These are phyloP conservation scores for Cytidiella melzeri DNA, from an alignment of 768 basidiomycete species.

Conservation along the genomic window DNA sequence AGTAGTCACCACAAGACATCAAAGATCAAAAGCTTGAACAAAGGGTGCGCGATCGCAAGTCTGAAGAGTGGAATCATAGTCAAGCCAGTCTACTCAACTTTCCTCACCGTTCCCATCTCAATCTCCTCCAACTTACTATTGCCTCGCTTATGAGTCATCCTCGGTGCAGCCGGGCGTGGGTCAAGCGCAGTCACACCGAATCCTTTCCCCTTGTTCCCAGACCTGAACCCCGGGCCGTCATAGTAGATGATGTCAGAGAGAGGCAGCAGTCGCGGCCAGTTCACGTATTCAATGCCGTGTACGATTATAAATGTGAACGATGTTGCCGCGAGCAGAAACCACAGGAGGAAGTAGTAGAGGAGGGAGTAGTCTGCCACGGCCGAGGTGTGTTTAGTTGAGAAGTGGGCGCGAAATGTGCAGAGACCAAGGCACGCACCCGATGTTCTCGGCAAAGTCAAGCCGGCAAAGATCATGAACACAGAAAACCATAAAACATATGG, in stretches of 20 bases:
- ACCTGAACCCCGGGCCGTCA: slow-evolving; percentile 81
- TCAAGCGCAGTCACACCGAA: slow-evolving; percentile 36
- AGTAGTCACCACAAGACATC: no score
- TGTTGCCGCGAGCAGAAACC: slow-evolving; percentile 58
- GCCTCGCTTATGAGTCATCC: slow-evolving; percentile 29
- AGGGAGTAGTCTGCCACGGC: slow-evolving; percentile 68
- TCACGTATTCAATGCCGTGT: slow-evolving; percentile 93
- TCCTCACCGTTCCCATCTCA: slow-evolving; percentile 79
- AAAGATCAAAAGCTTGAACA: no score
- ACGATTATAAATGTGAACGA: slow-evolving; percentile 68
- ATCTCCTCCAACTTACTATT: slow-evolving; percentile 54
- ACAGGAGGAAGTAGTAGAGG: slow-evolving; percentile 77
- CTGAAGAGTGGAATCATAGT: no score
- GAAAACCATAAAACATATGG: slow-evolving; percentile 80
- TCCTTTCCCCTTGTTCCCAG: slow-evolving; percentile 72
- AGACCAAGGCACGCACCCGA: slow-evolving; percentile 55
- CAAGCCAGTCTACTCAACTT: slow-evolving; percentile 50
- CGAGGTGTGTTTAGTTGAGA: neutral
- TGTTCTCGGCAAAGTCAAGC: slow-evolving; percentile 78
- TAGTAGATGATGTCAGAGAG: slow-evolving; percentile 79
- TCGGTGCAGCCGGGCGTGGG: slow-evolving; percentile 28
- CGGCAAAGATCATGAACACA: slow-evolving; percentile 82
- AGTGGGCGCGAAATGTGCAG: neutral
- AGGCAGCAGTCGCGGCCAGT: slow-evolving; percentile 86
- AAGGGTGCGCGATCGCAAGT: no score